A percentile compares a stretch with the other conserved stretches of the same genome.
These are phyloP conservation scores for Colletotrichum karsti DNA, from an alignment of 2,329 filamentous ascomycete genomes.

Conservation along the genomic window DNA sequence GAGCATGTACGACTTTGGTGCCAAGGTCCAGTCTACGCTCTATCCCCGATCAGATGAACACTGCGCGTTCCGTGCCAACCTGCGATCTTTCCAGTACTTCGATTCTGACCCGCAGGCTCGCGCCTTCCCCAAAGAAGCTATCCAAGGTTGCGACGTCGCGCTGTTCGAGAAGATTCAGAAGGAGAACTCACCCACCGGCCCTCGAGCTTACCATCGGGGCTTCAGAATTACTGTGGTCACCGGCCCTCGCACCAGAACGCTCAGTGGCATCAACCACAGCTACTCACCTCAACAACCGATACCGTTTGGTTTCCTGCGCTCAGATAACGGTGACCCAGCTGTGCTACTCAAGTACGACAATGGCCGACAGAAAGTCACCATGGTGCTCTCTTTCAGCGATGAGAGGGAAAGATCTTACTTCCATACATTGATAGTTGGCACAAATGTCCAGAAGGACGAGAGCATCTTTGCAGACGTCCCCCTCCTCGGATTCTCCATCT, in stretches of 20 bases:
- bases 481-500: constrained; percentile 71
- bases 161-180: constrained; percentile 78
- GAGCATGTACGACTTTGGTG: constrained; percentile 86
- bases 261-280: constrained; percentile 79
- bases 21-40: constrained; percentile 77
- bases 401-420: constrained; percentile 75
- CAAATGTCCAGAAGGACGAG: constrained; percentile 73
- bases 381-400: constrained; percentile 81
- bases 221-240: constrained; percentile 83
- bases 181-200: constrained; percentile 76
- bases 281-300: constrained; percentile 73
- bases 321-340: constrained; percentile 74
- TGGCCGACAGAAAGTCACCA: constrained; percentile 70
- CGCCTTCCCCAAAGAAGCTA: constrained; percentile 78
- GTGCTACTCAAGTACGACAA: constrained; percentile 77
- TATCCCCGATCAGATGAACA: constrained; percentile 75
- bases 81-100: constrained; percentile 83
- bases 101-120: constrained; percentile 75
- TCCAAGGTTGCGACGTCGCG: constrained; percentile 75
- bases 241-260: constrained; percentile 77
- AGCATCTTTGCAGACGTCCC: constrained; percentile 75
- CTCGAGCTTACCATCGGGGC: constrained; percentile 78
- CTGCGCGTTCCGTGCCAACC: constrained; percentile 72
- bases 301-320: constrained; percentile 80
- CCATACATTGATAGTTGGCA: constrained; percentile 78